Evolutionary conservation across 768 basidiomycete species (phyloP), one percentile per base, ranked within the genome.

Genomic region (Amanita thiersii): DNA sequence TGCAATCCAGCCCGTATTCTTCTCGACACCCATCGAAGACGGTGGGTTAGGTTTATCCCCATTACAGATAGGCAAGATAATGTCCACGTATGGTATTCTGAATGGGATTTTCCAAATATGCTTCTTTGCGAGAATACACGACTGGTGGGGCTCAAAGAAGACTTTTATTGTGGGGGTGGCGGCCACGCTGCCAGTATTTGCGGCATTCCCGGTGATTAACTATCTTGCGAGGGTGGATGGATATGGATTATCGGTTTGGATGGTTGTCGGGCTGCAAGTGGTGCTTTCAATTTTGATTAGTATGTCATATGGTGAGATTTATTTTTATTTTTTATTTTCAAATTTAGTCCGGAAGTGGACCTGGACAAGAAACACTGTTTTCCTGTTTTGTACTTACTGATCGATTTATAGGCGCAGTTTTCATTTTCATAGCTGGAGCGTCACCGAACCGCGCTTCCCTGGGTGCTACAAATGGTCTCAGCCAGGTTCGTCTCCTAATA

Each of bases 11-110:
- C 86, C 86, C 0, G 56, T 86, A 18, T 87, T 84, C 59, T 66
- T 76, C 37, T 75, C 82, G 12, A 86, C 82, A 3, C 81, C 86
- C 12, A 63, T 79, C 41, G 65, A 68, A 17, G 64, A 77, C 9
- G 86, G 85, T 24, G 86, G 86, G 0, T 69, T 86, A 11, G 83
- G 81, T 3, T 59, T 87, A n/a, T 60, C 72, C 15, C 83, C 86
- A 3, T 62, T 73, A 3, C 57, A 53, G 7, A 87, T 88, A 24
- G 86, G 86, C 3, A 70, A 71, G 25, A 71, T 85, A 44, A 63
- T 86, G 17, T 73, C 79, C 5, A 40, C 63, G 5, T 78, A 70
- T 51, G 86, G 84, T 1, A 52, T 83, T 20, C 52, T 76, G 40
- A 82, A 81, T 48, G 86, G 83, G 4, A 19, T 74, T 14, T 67